phyloP scores from a whole-genome alignment of 108 stramenopile genomes.

The Fragilariopsis cylindrus region DNA sequence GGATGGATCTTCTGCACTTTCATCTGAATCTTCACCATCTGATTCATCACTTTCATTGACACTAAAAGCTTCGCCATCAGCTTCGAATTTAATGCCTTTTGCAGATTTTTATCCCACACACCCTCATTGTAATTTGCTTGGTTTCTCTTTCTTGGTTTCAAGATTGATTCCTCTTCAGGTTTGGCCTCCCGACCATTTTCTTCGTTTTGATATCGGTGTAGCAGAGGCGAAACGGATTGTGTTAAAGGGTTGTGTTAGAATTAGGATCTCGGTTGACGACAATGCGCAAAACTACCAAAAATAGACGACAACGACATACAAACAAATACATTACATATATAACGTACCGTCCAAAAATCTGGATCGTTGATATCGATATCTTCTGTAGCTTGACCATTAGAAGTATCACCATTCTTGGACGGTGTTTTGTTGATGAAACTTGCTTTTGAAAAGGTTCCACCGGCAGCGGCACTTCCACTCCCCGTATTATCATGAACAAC shows the following conservation, averaged over 20 bases:
- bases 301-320: too few relatives aligned
- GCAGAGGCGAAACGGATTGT: neutral
- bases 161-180: constrained; percentile 45
- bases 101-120: constrained; percentile 40
- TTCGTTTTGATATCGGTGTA: too few relatives aligned
- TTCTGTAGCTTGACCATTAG: constrained; percentile 16
- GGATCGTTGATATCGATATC: constrained; percentile 91
- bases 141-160: constrained; percentile 51
- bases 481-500: constrained; percentile 84
- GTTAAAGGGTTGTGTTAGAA: neutral
- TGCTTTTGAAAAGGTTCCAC: constrained; percentile 93
- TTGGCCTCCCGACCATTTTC: constrained; percentile 82
- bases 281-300: neutral
- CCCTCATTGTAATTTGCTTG: constrained; percentile 66
- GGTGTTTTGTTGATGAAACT: constrained; percentile 69
- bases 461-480: constrained; percentile 67
- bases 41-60: constrained; percentile 36
- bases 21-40: constrained; percentile 32
- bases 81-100: constrained; percentile 23
- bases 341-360: constrained; percentile 81
- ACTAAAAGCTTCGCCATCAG: constrained; percentile 14
- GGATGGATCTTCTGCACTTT: constrained; percentile 34
- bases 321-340: too few relatives aligned
- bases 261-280: neutral
- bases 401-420: constrained; percentile 28